Base-by-base conservation (phyloP, 352 stramenopile species). In the Phytophthora colocasiae region DNA sequence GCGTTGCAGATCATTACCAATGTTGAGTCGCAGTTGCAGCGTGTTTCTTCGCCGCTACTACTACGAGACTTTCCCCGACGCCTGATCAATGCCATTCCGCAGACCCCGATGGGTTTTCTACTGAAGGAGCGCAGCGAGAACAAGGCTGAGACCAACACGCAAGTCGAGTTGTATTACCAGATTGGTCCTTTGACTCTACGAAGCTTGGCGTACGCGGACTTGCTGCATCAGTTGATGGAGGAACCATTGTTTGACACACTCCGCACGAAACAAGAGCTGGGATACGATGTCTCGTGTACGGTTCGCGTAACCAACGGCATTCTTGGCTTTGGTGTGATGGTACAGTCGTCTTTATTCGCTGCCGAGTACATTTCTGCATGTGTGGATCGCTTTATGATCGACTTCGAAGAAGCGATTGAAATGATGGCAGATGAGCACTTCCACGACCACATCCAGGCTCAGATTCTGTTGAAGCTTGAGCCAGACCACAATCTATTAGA, bases 221-320 rank as follows among this genome's bases (percentile, higher is more conserved):
- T 97, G 62, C 64, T 97, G 9, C 85, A 96, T 50, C 81, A 95
- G 46, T 69, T 97, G 49, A 97, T 97, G 88, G 88, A 94, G 43
- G 90, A 97, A 53, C 90, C 90, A 24, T 67, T 97, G 14, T 97
- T 96, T 63, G 88, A 97, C 43, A 88, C 84, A 1, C 65, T 97
- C 22, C 84, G 90, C 26, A 97, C 90, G 1, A 96, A 97, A 65
- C 77, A 97, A 57, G 89, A 97, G 57, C 75, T 97, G 3, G 90
- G 89, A 2, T 97, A 97, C 71, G 86, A 94, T 31, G 90, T 97
- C 10, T 94, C 85, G n/a, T 97, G 90, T 63, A 92, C 77, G 0
- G 82, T 93, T 56, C 85, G 86, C 17, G 71, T 93, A 19, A 95
- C 87, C 2, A 85, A 95, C 48, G 85, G 88, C 27, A 83, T 97